phyloP scores from a whole-genome alignment of 495 filamentous ascomycete species.

The Tuber brumale region DNA sequence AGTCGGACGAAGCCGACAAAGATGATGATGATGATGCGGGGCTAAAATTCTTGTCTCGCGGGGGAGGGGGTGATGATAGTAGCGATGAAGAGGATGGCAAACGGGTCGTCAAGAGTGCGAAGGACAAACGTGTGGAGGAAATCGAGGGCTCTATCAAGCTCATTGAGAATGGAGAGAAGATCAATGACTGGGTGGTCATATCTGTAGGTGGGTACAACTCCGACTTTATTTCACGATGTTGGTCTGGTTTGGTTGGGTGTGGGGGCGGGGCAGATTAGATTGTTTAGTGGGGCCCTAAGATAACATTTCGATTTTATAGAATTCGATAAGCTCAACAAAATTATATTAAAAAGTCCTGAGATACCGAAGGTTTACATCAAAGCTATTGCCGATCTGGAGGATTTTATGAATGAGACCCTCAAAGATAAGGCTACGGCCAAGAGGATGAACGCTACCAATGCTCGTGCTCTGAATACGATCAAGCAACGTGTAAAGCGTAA shows the following conservation, averaged over 20 bases:
- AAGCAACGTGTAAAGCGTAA: conserved; percentile 97
- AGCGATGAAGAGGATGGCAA: conserved; percentile 74
- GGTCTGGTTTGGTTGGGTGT: conserved; percentile 14
- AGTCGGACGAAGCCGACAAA: conserved; percentile 50
- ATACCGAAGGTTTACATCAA: conserved; percentile 87
- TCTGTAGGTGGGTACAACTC: conserved; percentile 61
- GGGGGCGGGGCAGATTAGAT: conserved; percentile 19
- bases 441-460: conserved; percentile 97
- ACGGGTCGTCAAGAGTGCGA: conserved; percentile 87
- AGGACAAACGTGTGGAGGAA: conserved; percentile 93
- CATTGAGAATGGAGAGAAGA: conserved; percentile 95
- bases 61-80: conserved; percentile 68
- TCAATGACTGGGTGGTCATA: conserved; percentile 92
- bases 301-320: conserved; percentile 49
- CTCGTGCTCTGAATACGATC: conserved; percentile 87
- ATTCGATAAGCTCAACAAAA: conserved; percentile 94
- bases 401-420: conserved; percentile 87
- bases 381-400: conserved; percentile 87
- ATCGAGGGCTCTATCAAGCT: conserved; percentile 78
- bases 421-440: conserved; percentile 94
- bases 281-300: conserved; percentile 22
- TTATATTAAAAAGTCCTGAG: conserved; percentile 70
- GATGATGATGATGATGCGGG: conserved; percentile 61
- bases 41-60: conserved; percentile 75
- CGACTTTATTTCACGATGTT: not conserved